Evolutionary conservation across 106 monocot genomes (phyloP).

Genomic region (Gastrodia elata): DNA sequence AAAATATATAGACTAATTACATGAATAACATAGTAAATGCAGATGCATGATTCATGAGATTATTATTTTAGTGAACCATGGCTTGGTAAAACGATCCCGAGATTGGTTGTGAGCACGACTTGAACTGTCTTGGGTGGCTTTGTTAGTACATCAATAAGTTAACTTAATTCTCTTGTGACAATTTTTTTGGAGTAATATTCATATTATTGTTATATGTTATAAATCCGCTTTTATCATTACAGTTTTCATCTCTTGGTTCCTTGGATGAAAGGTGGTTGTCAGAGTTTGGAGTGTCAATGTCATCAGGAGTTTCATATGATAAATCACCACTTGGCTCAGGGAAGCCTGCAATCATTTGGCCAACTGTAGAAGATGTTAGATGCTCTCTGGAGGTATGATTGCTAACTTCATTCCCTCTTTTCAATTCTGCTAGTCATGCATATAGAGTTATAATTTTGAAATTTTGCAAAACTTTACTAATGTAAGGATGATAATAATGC

Average conservation of each 20-base stretch:
- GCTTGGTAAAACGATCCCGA: too few species aligned
- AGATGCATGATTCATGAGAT: too few species aligned
- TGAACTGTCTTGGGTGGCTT: too few species aligned
- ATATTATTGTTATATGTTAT: not conserved
- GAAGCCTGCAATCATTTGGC: slow-evolving; percentile 72
- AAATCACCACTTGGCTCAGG: slow-evolving; percentile 61
- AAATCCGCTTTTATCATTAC: slow-evolving; percentile 10
- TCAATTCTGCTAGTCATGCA: not conserved
- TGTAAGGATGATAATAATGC: not conserved
- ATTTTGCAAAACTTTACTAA: not conserved
- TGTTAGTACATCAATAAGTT: too few species aligned
- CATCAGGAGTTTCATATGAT: slow-evolving; percentile 58
- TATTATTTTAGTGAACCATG: too few species aligned
- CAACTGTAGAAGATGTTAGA: slow-evolving; percentile 94
- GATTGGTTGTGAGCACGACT: too few species aligned
- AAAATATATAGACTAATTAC: too few species aligned
- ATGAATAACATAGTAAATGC: too few species aligned
- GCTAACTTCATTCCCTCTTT: not conserved
- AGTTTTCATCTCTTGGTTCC: slow-evolving; percentile 97
- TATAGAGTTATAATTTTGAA: not conserved
- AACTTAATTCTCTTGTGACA: too few species aligned
- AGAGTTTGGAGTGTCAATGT: slow-evolving; percentile 59
- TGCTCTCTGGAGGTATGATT: slow-evolving; percentile 74
- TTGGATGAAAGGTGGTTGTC: slow-evolving; percentile 91
- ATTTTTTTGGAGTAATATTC: not conserved